A percentile compares a stretch with the other conserved stretches of the same genome.
Evolutionary conservation across 441 rosid species (phyloP).

Genomic region (Hypseocharis bilobata): DNA sequence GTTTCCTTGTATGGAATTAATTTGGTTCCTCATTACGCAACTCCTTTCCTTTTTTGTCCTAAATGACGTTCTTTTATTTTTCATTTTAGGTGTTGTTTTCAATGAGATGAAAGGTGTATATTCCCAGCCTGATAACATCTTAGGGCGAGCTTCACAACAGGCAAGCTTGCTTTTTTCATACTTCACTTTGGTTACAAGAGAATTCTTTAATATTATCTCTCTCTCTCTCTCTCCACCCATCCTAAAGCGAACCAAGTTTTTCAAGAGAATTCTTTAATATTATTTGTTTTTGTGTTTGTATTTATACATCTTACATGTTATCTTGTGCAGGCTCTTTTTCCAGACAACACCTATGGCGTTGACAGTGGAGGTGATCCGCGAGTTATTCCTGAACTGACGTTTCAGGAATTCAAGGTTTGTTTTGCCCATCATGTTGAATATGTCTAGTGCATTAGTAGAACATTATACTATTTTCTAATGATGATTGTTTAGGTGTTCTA

Average conservation of each 20-base stretch:
- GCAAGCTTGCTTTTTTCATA: conserved; percentile 28
- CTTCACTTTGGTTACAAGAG: background rate
- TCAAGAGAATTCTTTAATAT: background rate
- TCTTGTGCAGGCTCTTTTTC: conserved; percentile 63
- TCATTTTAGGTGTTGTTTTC: conserved; percentile 74
- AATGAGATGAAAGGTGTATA: conserved; percentile 99
- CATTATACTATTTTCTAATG: background rate
- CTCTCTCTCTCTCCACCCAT: too few species aligned
- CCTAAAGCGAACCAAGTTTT: too few species aligned
- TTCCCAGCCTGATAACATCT: conserved; percentile 86
- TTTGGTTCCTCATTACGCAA: background rate
- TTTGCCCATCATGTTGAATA: conserved; percentile 4
- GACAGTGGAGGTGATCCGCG: conserved; percentile 98
- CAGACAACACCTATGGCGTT: conserved; percentile 81
- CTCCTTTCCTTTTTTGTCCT: conserved; percentile 6
- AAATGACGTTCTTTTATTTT: conserved; percentile 5
- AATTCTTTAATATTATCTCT: background rate
- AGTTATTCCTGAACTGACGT: conserved; percentile 73
- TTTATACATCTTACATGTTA: conserved; percentile 5
- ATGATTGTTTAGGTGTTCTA: background rate
- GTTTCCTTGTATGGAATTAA: conserved; percentile 1
- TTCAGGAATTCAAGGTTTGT: conserved; percentile 69
- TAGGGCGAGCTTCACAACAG: conserved; percentile 73
- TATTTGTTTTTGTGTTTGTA: background rate
- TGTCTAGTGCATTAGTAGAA: background rate